Evolutionary conservation across 2,329 filamentous ascomycete species (phyloP), one percentile per base, ranked within the genome.

Genomic region (Ophiocordyceps camponoti-floridani): DNA sequence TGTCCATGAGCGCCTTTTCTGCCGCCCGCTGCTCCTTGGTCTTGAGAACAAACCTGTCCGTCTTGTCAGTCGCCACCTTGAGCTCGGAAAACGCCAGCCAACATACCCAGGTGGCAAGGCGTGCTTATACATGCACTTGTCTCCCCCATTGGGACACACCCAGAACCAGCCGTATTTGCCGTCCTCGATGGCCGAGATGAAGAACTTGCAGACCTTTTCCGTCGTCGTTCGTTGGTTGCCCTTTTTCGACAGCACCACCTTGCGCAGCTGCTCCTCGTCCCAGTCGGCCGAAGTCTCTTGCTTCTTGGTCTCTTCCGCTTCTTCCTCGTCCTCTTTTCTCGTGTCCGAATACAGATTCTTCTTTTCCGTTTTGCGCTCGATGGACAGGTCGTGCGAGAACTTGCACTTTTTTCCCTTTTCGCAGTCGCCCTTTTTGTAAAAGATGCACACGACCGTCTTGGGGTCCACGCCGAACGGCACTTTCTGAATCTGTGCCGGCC

Each of bases 81-180:
- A 14, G 16, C 10, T 3, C 11, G 30, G 3, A n/a, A n/a, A 11
- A 43, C 27, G 14, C 10, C 30, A 30, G 40, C 44, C 7, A 28
- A 76, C 83, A 58, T 77, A 93, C 84, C 91, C 91, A 57, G 88
- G 84, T 54, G 93, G 91, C 55, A 98, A 72, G 56, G 84, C 87
- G 63, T 98, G 91, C 66, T 84, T 88, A 62, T 98, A 98, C 82
- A 91, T 96, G 82, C 91, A 98, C 65, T 94, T 85, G 60, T 98
- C 83, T 50, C 84, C 89, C 51, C 87, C 88, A 58, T 96, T 96
- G 42, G 91, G 91, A 73, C 91, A 98, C 47, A 79, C 73, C 91
- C 91, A 98, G 67, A 98, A 96, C 91, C 91, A 98, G 50, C 91
- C 91, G 57, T 98, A 98, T 65, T 96, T 98, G 56, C 87, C 84